Percentiles rank a stretch among this genome's conserved stretches.
Evolutionary conservation across 768 basidiomycete species (phyloP).

Genomic region (Terana coerulea): DNA sequence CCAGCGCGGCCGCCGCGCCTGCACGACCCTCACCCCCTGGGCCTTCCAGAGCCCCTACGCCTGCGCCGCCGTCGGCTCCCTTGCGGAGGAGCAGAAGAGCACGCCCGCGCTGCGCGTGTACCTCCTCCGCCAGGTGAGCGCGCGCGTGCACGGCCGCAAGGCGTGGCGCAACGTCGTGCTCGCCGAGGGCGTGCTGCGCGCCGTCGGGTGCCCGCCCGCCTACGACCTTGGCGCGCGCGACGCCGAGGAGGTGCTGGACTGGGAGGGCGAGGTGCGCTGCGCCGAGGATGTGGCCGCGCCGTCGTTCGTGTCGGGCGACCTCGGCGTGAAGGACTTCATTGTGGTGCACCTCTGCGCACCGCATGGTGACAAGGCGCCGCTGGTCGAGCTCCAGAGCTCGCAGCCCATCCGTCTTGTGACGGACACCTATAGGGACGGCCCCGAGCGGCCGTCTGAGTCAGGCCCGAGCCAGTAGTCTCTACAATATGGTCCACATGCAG

Average conservation of each 20-base stretch:
- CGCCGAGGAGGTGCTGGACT: slow-evolving; percentile 45
- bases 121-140: slow-evolving; percentile 46
- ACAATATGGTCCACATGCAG: no score
- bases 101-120: slow-evolving; percentile 39
- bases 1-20: no score
- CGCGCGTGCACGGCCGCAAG: slow-evolving; percentile 33
- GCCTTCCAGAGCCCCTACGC: slow-evolving; percentile 2
- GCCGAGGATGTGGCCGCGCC: slow-evolving; percentile 37
- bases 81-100: neutral
- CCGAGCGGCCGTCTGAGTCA: no score
- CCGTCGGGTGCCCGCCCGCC: slow-evolving; percentile 34
- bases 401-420: slow-evolving; percentile 58
- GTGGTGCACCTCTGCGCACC: slow-evolving; percentile 41
- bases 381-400: slow-evolving; percentile 35
- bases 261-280: slow-evolving; percentile 51
- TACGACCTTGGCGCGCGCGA: slow-evolving; percentile 10
- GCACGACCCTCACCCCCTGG: no score
- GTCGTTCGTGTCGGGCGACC: slow-evolving; percentile 42
- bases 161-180: slow-evolving; percentile 38
- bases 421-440: slow-evolving; percentile 35
- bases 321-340: slow-evolving; percentile 60
- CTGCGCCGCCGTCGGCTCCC: neutral
- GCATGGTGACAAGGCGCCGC: slow-evolving; percentile 33
- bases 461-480: no score
- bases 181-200: slow-evolving; percentile 46